Base-by-base conservation (phyloP, 1,139 yeast genomes). In the Eremothecium coryli region DNA sequence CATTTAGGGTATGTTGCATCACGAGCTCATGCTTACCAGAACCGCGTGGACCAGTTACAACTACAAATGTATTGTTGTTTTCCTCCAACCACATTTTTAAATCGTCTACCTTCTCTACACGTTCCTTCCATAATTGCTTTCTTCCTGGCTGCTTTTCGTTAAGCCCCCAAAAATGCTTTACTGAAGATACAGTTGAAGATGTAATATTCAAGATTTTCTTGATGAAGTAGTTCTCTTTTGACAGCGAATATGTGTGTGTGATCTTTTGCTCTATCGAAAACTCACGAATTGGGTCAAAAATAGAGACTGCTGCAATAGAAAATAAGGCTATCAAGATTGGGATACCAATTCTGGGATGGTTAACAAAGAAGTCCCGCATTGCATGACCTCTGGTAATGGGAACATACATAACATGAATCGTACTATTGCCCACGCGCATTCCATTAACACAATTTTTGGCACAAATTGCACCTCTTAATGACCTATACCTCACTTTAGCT, bases 361-460 rank as follows among this genome's bases (percentile, higher is more conserved):
- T 75, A n/a, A 70, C 61, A 23, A 84, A 64, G 42, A 74, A 67
- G 18, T 76, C 73, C 4, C 68, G 60, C 3, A 85, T 43, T 32
- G 68, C 50, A 47, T 75, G 76, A 21, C 64, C 72, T 39, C 72
- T 63, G 21, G 66, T 62, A 13, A 70, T 53, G 6, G 79, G 77
- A 26, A 71, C 71, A 55, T 81, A 88, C 44, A 77, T 82, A 29
- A 88, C 68, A 50, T 86, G 95, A 29, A 88, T 54, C 0, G 66
- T 65, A 0, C 94, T 78, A 23, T 68, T 68, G 31, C 73, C 72
- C 33, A 80, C 60, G 31, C 56, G 64, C 47, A 74, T 64, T 27
- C 95, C 96, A 17, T 94, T 85, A 21, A 85, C 70, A 70, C 98
- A 90, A 56, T 86, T 88, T 49, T 86, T 77, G 1, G 98, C 96